Evolutionary conservation across 2,329 filamentous ascomycete genomes (phyloP).

Genomic region (Blastomyces silverae): DNA sequence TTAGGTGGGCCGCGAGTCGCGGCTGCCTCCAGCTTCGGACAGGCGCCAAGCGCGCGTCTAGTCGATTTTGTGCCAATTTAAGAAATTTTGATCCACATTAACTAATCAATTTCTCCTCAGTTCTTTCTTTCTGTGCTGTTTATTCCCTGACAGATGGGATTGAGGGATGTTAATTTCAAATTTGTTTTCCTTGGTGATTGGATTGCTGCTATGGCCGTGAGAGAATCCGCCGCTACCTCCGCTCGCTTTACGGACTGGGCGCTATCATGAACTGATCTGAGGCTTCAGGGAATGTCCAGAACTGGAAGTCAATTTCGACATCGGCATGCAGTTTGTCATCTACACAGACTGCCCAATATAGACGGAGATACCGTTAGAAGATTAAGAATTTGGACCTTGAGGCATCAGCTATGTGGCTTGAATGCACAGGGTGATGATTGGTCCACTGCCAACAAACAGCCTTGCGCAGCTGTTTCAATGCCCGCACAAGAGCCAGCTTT

Average conservation of each 20-base stretch:
- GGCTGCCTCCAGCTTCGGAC: slow-evolving; percentile 18
- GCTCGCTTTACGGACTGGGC: too few species aligned
- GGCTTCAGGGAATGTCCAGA: not conserved
- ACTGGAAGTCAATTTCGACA: not conserved
- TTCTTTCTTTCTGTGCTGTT: not conserved
- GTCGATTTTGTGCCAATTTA: too few species aligned
- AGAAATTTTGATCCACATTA: not conserved
- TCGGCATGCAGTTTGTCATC: not conserved
- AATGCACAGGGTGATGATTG: not conserved
- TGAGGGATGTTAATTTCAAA: not conserved
- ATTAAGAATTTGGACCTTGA: not conserved
- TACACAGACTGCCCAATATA: not conserved
- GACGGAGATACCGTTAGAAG: not conserved
- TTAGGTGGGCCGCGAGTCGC: slow-evolving; percentile 17
- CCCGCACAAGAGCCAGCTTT: not conserved
- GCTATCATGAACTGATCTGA: not conserved
- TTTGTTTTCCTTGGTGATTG: not conserved
- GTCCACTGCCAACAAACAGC: not conserved
- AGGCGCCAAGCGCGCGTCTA: slow-evolving; percentile 17
- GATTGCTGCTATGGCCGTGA: too few species aligned
- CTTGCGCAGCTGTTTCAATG: not conserved
- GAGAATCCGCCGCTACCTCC: too few species aligned
- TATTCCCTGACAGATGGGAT: not conserved
- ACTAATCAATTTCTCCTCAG: not conserved
- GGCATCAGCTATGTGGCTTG: not conserved